Conservation (phyloP, 495 filamentous ascomycete genomes). For the Xylaria telfairii region DNA sequence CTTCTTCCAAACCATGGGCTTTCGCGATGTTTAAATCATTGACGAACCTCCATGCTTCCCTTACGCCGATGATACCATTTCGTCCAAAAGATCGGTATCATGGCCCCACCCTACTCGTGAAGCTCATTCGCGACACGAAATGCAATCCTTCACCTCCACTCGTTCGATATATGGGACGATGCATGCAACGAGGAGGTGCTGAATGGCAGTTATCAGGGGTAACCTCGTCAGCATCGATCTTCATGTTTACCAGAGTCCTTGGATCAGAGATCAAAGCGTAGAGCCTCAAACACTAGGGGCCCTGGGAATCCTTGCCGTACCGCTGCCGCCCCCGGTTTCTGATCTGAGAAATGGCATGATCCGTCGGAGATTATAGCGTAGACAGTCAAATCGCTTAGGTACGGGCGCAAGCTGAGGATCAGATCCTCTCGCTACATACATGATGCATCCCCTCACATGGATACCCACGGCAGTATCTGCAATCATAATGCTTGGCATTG, state of each 20-base stretch:
- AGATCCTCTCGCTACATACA: background rate
- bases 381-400: background rate
- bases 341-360: constrained; percentile 42
- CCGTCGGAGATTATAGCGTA: constrained; percentile 29
- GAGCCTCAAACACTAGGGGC: constrained; percentile 40
- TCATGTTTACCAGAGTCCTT: constrained; percentile 19
- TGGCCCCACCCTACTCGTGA: constrained; percentile 6
- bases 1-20: constrained; percentile 11
- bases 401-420: background rate
- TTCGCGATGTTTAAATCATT: constrained; percentile 30
- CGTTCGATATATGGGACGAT: constrained; percentile 43
- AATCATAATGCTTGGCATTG: background rate
- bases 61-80: background rate
- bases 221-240: constrained; percentile 23
- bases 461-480: background rate
- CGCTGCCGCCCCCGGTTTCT: constrained; percentile 32
- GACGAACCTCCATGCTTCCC: background rate
- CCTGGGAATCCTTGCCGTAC: constrained; percentile 33
- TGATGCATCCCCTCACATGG: constrained; percentile 4
- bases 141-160: constrained; percentile 28
- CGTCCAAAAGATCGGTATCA: background rate
- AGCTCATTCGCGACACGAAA: constrained; percentile 33
- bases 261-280: constrained; percentile 39
- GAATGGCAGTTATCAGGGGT: constrained; percentile 23
- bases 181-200: constrained; percentile 32